phyloP scores from a whole-genome alignment of 345 rosid genomes.

The Eucalyptus virginea region DNA sequence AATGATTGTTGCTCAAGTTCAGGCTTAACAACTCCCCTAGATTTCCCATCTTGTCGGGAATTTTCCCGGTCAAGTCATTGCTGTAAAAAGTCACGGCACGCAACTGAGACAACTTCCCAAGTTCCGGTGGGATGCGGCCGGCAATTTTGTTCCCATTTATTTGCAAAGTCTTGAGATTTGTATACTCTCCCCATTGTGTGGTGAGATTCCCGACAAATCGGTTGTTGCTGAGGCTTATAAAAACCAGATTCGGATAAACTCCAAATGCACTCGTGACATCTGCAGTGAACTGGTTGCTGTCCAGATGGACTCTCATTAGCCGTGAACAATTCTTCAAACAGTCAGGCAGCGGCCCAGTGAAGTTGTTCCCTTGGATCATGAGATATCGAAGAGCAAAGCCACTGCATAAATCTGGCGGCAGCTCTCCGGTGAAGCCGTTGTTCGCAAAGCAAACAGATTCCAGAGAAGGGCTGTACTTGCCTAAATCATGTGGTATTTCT shows the following conservation, averaged over 20 bases:
- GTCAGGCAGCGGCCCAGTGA: constrained; percentile 41
- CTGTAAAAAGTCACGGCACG: constrained; percentile 18
- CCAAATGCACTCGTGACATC: constrained; percentile 50
- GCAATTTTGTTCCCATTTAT: constrained; percentile 39
- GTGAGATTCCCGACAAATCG: constrained; percentile 9
- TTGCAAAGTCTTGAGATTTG: constrained; percentile 28
- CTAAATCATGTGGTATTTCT: constrained; percentile 32
- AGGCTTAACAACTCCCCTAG: constrained; percentile 21
- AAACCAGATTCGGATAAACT: constrained; percentile 28
- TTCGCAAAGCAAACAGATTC: constrained; percentile 35
- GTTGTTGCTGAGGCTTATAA: too few relatives aligned
- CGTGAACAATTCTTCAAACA: constrained; percentile 39
- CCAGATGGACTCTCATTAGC: constrained; percentile 33
- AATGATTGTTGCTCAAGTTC: constrained; percentile 35
- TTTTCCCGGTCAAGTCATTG: constrained; percentile 33
- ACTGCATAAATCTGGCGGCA: constrained; percentile 48
- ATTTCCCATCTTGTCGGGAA: constrained; percentile 40
- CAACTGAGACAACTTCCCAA: constrained; percentile 27
- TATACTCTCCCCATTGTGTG: constrained; percentile 50
- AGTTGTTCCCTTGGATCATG: constrained; percentile 32
- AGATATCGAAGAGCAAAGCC: constrained; percentile 19
- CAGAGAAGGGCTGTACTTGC: constrained; percentile 27
- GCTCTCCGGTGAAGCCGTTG: constrained; percentile 51
- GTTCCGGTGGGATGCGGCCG: constrained; percentile 41
- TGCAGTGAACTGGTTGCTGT: constrained; percentile 40